Conservation (phyloP, 164 flowering plant species). For the Chimonanthus salicifolius region DNA sequence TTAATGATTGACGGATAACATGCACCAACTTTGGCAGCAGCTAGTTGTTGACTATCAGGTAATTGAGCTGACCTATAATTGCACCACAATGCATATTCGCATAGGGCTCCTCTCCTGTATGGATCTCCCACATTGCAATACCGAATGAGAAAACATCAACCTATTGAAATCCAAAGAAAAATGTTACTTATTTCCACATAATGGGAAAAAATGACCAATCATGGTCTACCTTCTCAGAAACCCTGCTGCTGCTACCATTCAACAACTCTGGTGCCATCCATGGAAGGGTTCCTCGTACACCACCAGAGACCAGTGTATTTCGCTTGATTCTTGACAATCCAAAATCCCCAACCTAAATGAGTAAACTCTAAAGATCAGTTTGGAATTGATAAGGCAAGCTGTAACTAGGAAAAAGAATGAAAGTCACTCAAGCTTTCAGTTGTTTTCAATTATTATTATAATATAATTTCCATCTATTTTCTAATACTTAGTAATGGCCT, state of each 20-base stretch:
- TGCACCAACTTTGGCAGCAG: neutral
- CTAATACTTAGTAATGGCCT: neutral
- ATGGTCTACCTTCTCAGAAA: conserved; percentile 69
- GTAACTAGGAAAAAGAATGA: neutral
- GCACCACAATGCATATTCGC: conserved; percentile 89
- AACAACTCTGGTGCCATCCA: conserved; percentile 96
- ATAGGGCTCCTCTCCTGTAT: conserved; percentile 91
- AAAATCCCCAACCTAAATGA: conserved; percentile 77
- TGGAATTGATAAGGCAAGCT: conserved; percentile 1
- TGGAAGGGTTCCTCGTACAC: conserved; percentile 93
- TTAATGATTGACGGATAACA: too few relatives aligned
- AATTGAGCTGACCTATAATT: conserved; percentile 57
- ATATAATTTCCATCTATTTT: neutral
- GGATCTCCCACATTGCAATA: conserved; percentile 80
- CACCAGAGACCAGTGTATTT: conserved; percentile 84
- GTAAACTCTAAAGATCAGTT: neutral
- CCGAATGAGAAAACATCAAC: conserved; percentile 96
- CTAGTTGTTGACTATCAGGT: neutral
- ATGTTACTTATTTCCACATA: neutral
- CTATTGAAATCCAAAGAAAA: conserved; percentile 25
- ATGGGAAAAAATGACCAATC: neutral
- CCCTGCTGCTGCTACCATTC: conserved; percentile 71
- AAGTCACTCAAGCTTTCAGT: neutral
- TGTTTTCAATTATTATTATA: neutral
- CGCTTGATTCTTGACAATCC: conserved; percentile 85